These are phyloP conservation scores for Ustilago tritici DNA, from an alignment of 1,284 basidiomycete species.

Conservation along the genomic window DNA sequence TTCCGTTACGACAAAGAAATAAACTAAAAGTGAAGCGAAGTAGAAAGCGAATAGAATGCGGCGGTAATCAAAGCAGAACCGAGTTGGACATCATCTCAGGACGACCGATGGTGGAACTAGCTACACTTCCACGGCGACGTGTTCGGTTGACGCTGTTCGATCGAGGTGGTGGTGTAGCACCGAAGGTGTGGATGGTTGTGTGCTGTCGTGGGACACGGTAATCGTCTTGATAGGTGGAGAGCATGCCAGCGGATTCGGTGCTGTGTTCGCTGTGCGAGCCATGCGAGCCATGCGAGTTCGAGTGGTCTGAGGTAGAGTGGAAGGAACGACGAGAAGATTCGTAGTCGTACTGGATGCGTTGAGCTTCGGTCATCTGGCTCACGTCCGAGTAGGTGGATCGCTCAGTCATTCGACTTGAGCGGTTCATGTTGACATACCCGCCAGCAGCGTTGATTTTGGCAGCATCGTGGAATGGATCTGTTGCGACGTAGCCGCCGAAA, in stretches of 20 bases:
- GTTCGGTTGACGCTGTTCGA: slow-evolving; percentile 10
- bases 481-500: slow-evolving; percentile 31
- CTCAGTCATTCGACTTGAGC: slow-evolving; percentile 55
- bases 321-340: slow-evolving; percentile 46
- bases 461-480: slow-evolving; percentile 42
- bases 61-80: slow-evolving; percentile 31
- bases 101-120: slow-evolving; percentile 43
- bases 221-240: slow-evolving; percentile 43
- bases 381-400: slow-evolving; percentile 43
- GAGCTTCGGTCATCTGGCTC: slow-evolving; percentile 55
- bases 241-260: slow-evolving; percentile 21
- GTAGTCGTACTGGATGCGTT: slow-evolving; percentile 58
- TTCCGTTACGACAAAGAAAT: slow-evolving; percentile 40
- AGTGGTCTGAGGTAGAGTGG: slow-evolving; percentile 30
- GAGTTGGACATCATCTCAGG: slow-evolving; percentile 57
- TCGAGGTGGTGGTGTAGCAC: background rate
- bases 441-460: slow-evolving; percentile 10
- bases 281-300: slow-evolving; percentile 28
- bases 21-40: slow-evolving; percentile 7
- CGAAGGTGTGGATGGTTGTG: slow-evolving; percentile 34
- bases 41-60: background rate
- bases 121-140: slow-evolving; percentile 40
- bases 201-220: slow-evolving; percentile 41
- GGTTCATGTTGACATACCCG: slow-evolving; percentile 48
- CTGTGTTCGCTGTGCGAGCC: slow-evolving; percentile 32